A percentile compares a stretch with the other conserved stretches of the same genome.
Evolutionary conservation across 805 yeast genomes (phyloP).

Genomic region (Saccharomycopsis capsularis): DNA sequence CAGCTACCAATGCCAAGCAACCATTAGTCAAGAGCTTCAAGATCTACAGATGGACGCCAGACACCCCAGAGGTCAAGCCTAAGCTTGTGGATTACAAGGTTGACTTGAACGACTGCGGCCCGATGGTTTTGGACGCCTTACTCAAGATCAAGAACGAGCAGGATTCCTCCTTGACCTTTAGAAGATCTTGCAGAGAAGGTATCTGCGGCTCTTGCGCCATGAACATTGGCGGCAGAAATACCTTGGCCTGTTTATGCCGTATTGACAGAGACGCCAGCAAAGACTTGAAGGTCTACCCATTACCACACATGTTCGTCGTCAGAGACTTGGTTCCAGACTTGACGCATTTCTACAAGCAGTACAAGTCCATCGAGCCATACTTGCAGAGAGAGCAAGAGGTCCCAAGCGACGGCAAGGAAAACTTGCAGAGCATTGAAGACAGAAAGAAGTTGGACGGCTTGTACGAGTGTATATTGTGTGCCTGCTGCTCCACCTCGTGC

Average conservation of each 20-base stretch:
- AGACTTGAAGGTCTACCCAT: constrained; percentile 84
- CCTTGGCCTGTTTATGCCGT: constrained; percentile 93
- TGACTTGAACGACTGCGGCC: constrained; percentile 89
- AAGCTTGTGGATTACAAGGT: constrained; percentile 73
- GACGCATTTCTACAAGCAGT: constrained; percentile 96
- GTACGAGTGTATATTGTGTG: constrained; percentile 96
- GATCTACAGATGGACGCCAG: constrained; percentile 98
- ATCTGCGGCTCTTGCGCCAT: constrained; percentile 99
- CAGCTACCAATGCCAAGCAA: constrained; percentile 42
- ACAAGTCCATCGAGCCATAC: constrained; percentile 95
- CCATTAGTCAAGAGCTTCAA: constrained; percentile 76
- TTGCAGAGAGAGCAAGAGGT: constrained; percentile 66
- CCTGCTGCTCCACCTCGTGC: constrained; percentile 96
- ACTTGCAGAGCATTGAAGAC: constrained; percentile 83
- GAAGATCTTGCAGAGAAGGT: constrained; percentile 99
- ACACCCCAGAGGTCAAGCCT: constrained; percentile 89
- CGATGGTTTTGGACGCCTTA: constrained; percentile 95
- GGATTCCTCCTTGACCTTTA: constrained; percentile 89
- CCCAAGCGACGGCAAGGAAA: constrained; percentile 90
- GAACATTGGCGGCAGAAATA: constrained; percentile 97
- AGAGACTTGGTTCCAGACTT: constrained; percentile 96
- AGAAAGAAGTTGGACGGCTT: constrained; percentile 94
- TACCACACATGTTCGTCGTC: constrained; percentile 97
- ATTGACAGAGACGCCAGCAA: constrained; percentile 74
- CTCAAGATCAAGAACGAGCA: constrained; percentile 94